phyloP scores from a whole-genome alignment of 2,329 filamentous ascomycete species.

The Paecilomyces formosus region DNA sequence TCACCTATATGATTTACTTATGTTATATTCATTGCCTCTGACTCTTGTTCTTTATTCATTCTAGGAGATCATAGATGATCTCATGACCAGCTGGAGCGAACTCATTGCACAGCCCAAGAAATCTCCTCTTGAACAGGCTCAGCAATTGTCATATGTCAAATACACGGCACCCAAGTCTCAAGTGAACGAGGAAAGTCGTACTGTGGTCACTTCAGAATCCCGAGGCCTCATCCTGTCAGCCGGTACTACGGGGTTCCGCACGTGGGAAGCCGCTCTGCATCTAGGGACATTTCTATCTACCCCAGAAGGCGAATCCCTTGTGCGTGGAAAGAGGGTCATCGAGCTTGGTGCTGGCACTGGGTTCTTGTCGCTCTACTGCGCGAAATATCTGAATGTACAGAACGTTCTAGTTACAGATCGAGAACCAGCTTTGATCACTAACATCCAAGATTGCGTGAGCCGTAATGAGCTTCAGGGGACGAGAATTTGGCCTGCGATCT shows the following conservation, averaged over 20 bases:
- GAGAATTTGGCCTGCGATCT: constrained; percentile 26
- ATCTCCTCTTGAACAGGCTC: constrained; percentile 58
- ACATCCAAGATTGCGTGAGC: constrained; percentile 29
- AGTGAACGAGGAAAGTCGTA: constrained; percentile 6
- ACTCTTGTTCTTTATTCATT: constrained; percentile 7
- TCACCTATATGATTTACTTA: neutral
- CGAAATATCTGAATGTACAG: constrained; percentile 48
- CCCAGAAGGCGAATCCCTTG: constrained; percentile 33
- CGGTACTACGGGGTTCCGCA: constrained; percentile 59
- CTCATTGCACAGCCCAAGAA: constrained; percentile 58
- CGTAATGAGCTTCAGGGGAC: constrained; percentile 21
- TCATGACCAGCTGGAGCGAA: constrained; percentile 61
- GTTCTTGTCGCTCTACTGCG: constrained; percentile 56
- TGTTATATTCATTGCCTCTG: constrained; percentile 10
- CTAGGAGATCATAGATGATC: constrained; percentile 74
- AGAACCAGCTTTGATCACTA: constrained; percentile 38
- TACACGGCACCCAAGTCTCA: constrained; percentile 45
- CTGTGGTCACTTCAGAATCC: constrained; percentile 42
- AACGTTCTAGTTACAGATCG: constrained; percentile 57
- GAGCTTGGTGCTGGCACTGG: constrained; percentile 63
- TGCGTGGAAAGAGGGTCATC: constrained; percentile 49
- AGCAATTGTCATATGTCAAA: constrained; percentile 67
- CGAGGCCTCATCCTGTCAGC: constrained; percentile 51
- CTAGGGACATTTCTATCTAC: constrained; percentile 53
- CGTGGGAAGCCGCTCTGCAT: constrained; percentile 63